Percentiles rank a stretch among this genome's conserved stretches.
Evolutionary conservation across 305 asterid genomes (phyloP).

Genomic region (Solanum hybrid): DNA sequence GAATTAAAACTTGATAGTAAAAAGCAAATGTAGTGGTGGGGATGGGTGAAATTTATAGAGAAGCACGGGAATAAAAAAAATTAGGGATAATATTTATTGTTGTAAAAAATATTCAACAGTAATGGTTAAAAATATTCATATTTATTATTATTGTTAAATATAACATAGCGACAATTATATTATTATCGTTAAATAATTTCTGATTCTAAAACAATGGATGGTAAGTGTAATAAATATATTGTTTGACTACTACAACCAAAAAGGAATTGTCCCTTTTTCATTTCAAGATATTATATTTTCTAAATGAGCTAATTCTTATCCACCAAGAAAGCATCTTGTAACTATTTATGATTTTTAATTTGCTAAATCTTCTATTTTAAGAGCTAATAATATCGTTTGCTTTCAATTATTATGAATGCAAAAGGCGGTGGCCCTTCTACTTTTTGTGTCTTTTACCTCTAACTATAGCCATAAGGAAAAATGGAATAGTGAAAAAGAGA

Average conservation of each 20-base stretch:
- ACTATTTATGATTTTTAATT: neutral
- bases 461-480: neutral
- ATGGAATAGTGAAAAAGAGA: neutral
- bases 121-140: too few relatives aligned
- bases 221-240: neutral
- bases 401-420: neutral
- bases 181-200: too few relatives aligned
- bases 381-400: neutral
- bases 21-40: neutral
- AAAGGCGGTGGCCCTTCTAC: neutral
- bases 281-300: neutral
- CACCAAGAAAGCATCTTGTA: neutral
- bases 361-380: slow-evolving; percentile 1
- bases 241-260: neutral
- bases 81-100: neutral
- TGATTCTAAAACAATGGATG: neutral
- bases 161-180: too few relatives aligned
- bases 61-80: too few relatives aligned
- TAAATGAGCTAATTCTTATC: neutral
- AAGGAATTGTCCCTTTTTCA: neutral
- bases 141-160: too few relatives aligned
- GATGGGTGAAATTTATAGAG: neutral
- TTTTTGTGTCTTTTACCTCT: neutral
- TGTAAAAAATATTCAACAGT: too few relatives aligned
- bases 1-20: neutral